phyloP scores from a whole-genome alignment of 805 yeast species.

The Monosporozyma yasuniensis region DNA sequence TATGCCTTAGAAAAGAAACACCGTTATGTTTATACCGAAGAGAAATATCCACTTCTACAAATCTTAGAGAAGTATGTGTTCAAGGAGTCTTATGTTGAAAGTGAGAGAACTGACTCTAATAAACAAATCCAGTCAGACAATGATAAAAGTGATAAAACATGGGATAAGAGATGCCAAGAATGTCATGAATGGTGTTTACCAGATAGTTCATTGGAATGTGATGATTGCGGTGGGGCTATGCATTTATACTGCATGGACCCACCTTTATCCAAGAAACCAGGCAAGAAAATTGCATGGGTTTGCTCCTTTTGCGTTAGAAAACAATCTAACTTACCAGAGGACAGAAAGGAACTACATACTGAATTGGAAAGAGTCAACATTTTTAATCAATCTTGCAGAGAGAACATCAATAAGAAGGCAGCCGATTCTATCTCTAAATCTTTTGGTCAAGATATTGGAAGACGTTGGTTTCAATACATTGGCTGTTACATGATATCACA shows the following conservation, averaged over 20 bases:
- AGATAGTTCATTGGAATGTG: constrained; percentile 67
- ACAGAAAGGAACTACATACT: neutral
- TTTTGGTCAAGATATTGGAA: neutral
- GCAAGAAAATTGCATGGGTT: constrained; percentile 84
- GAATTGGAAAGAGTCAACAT: neutral
- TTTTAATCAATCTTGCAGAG: constrained; percentile 5
- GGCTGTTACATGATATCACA: constrained; percentile 20
- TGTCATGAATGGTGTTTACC: constrained; percentile 83
- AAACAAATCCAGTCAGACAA: neutral
- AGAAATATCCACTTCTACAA: constrained; percentile 23
- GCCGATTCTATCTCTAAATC: constrained; percentile 9
- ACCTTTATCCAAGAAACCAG: constrained; percentile 69
- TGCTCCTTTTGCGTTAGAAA: constrained; percentile 70
- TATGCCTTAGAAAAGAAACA: constrained; percentile 58
- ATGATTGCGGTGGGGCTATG: constrained; percentile 59
- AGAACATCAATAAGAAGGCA: constrained; percentile 12
- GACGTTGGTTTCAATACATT: constrained; percentile 24
- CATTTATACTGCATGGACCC: constrained; percentile 85
- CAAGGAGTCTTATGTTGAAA: neutral
- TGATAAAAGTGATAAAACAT: constrained; percentile 1
- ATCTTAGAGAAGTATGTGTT: constrained; percentile 20
- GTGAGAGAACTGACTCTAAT: neutral
- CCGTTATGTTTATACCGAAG: constrained; percentile 67
- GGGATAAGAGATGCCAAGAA: constrained; percentile 45
- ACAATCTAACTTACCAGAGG: constrained; percentile 33